Percentiles rank a stretch among this genome's conserved stretches.
Evolutionary conservation across 768 basidiomycete species (phyloP).

Genomic region (Termitomyces sp.): DNA sequence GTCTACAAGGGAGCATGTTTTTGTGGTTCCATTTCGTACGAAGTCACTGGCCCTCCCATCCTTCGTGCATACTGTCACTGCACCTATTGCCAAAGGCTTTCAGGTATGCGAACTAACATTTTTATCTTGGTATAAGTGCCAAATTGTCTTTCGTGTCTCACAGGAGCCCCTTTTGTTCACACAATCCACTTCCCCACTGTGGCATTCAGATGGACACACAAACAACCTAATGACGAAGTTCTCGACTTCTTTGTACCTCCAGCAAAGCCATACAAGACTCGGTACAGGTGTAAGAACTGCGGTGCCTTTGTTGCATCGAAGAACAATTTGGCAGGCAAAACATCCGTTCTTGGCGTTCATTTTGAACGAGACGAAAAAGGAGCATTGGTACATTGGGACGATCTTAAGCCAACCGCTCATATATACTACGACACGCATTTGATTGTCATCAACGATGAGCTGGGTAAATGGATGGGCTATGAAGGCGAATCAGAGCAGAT

Average conservation of each 20-base stretch:
- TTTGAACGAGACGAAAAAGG: slow-evolving; percentile 49
- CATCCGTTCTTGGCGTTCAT: slow-evolving; percentile 55
- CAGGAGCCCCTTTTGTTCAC: slow-evolving; percentile 58
- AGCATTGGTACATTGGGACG: slow-evolving; percentile 45
- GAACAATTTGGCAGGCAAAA: slow-evolving; percentile 40
- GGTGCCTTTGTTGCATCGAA: slow-evolving; percentile 48
- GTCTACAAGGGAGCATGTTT: slow-evolving; percentile 49
- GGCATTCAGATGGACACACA: slow-evolving; percentile 51
- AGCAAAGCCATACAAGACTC: slow-evolving; percentile 52
- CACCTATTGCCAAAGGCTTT: slow-evolving; percentile 59
- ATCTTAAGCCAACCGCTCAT: slow-evolving; percentile 55
- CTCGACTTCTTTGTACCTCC: slow-evolving; percentile 45
- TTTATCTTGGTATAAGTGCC: not conserved
- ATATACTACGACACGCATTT: slow-evolving; percentile 63
- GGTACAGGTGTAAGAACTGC: slow-evolving; percentile 58
- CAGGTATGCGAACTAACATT: slow-evolving; percentile 28
- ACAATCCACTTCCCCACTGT: slow-evolving; percentile 49
- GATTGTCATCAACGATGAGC: slow-evolving; percentile 46
- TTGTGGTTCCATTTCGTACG: slow-evolving; percentile 47
- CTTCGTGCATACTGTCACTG: slow-evolving; percentile 68
- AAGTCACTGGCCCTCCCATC: slow-evolving; percentile 40
- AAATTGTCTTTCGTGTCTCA: not conserved
- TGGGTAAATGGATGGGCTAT: slow-evolving; percentile 69
- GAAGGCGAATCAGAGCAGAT: slow-evolving; percentile 38
- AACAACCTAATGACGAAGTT: slow-evolving; percentile 23